These are phyloP conservation scores for Trichothecium sympodiale DNA, from an alignment of 2,329 filamentous ascomycete species.

Conservation along the genomic window DNA sequence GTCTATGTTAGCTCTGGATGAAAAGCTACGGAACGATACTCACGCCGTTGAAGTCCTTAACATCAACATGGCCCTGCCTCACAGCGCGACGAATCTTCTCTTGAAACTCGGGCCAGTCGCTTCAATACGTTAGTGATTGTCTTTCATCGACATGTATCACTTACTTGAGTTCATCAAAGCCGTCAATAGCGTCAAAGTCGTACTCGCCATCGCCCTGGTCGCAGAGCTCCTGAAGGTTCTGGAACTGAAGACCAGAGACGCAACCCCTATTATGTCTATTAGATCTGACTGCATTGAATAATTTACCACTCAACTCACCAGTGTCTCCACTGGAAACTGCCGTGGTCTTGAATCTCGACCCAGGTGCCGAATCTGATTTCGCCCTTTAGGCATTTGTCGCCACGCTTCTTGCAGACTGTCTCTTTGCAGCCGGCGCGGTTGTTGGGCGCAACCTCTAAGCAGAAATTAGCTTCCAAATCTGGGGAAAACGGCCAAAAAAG, in stretches of 20 bases:
- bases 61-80: conserved; percentile 66
- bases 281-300: too few species aligned
- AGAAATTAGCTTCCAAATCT: not conserved
- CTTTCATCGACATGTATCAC: conserved; percentile 10
- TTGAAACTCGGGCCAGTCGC: conserved; percentile 48
- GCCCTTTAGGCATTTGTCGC: conserved; percentile 65
- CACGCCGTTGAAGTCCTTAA: conserved; percentile 84
- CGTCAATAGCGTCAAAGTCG: conserved; percentile 62
- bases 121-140: conserved; percentile 9
- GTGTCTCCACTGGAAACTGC: conserved; percentile 70
- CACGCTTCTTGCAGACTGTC: conserved; percentile 58
- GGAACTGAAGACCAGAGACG: conserved; percentile 64
- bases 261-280: too few species aligned
- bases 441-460: conserved; percentile 56
- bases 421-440: conserved; percentile 66
- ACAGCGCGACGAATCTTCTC: conserved; percentile 65
- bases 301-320: conserved; percentile 70
- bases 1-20: conserved; percentile 1
- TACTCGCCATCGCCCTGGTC: conserved; percentile 32
- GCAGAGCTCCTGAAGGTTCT: conserved; percentile 50
- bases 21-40: conserved; percentile 20
- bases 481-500: too few species aligned
- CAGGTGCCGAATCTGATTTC: conserved; percentile 67
- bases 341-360: conserved; percentile 51
- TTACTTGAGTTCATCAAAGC: conserved; percentile 62